Conservation (phyloP, 352 stramenopile species). For the Phytophthora kernoviae region DNA sequence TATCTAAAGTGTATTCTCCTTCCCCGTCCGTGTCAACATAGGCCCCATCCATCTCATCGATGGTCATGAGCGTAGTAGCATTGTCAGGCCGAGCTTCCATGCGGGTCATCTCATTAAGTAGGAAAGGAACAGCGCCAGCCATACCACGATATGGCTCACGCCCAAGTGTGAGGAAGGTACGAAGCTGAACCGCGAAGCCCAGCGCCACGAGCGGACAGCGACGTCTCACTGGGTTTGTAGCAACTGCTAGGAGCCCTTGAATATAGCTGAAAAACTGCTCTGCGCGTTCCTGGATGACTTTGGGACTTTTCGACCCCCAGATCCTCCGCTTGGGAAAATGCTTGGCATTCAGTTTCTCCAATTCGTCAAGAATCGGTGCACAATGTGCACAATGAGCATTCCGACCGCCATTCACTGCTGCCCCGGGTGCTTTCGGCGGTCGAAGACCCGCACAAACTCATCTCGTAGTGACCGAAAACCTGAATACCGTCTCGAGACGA, state of each 20-base stretch:
- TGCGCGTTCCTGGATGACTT: slow-evolving; percentile 48
- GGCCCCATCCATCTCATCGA: slow-evolving; percentile 38
- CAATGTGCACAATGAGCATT: slow-evolving; percentile 68
- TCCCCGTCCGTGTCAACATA: slow-evolving; percentile 26
- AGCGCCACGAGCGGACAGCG: slow-evolving; percentile 59
- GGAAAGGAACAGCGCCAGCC: slow-evolving; percentile 42
- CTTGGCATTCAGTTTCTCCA: slow-evolving; percentile 46
- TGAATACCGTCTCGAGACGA: slow-evolving; percentile 72
- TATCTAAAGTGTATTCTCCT: slow-evolving; percentile 34
- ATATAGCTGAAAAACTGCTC: slow-evolving; percentile 65
- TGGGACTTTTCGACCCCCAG: slow-evolving; percentile 55
- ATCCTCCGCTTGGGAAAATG: slow-evolving; percentile 65
- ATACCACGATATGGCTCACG: slow-evolving; percentile 47
- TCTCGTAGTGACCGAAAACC: slow-evolving; percentile 67
- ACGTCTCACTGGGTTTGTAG: slow-evolving; percentile 53
- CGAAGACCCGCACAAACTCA: slow-evolving; percentile 56
- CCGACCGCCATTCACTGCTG: slow-evolving; percentile 3
- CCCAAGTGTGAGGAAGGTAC: slow-evolving; percentile 66
- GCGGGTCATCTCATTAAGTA: slow-evolving; percentile 53
- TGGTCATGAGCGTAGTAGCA: slow-evolving; percentile 58
- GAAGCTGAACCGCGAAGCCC: slow-evolving; percentile 56
- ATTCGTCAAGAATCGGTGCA: slow-evolving; percentile 45
- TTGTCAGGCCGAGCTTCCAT: slow-evolving; percentile 34
- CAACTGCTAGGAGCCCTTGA: slow-evolving; percentile 55
- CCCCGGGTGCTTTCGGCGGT: slow-evolving; percentile 22